Conservation (phyloP, 2,329 filamentous ascomycete species). For the Penicillium sp. region DNA sequence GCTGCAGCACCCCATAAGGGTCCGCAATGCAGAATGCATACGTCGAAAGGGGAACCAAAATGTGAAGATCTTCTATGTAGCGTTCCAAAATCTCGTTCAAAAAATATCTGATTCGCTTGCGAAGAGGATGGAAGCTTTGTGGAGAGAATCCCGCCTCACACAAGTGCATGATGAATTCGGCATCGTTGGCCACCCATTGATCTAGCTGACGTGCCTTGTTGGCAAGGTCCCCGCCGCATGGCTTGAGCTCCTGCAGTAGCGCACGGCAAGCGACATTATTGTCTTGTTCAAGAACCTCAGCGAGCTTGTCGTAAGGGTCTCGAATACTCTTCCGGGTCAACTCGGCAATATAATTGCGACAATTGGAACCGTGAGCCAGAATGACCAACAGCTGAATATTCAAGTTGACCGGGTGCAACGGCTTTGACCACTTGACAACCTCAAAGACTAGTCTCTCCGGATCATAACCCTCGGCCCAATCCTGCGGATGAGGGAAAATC, state of each 20-base stretch:
- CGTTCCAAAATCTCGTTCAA: slow-evolving; percentile 37
- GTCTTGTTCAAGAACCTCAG: slow-evolving; percentile 31
- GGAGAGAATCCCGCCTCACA: slow-evolving; percentile 46
- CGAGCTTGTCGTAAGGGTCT: slow-evolving; percentile 32
- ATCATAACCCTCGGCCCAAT: slow-evolving; percentile 30
- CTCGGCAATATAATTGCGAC: slow-evolving; percentile 37
- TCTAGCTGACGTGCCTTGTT: slow-evolving; percentile 26
- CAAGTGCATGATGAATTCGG: slow-evolving; percentile 33
- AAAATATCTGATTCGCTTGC: slow-evolving; percentile 34
- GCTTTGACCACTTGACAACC: slow-evolving; percentile 45
- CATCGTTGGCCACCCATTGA: slow-evolving; percentile 30
- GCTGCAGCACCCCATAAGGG: slow-evolving; percentile 45
- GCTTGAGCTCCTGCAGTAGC: slow-evolving; percentile 31
- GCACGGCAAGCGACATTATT: slow-evolving; percentile 32
- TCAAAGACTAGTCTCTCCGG: slow-evolving; percentile 52
- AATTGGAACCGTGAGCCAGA: slow-evolving; percentile 47
- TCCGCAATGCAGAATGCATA: slow-evolving; percentile 54
- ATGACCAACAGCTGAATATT: slow-evolving; percentile 53
- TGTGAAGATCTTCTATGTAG: slow-evolving; percentile 43
- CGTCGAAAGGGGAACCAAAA: slow-evolving; percentile 48
- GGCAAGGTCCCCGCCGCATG: slow-evolving; percentile 20
- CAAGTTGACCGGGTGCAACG: slow-evolving; percentile 41
- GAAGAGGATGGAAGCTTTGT: slow-evolving; percentile 36
- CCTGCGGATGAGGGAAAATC: slow-evolving; percentile 41
- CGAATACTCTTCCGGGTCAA: slow-evolving; percentile 35